A percentile compares a stretch with the other conserved stretches of the same genome.
Evolutionary conservation across 2,329 filamentous ascomycete species (phyloP).

Genomic region (Cucurbitaria berberidis): DNA sequence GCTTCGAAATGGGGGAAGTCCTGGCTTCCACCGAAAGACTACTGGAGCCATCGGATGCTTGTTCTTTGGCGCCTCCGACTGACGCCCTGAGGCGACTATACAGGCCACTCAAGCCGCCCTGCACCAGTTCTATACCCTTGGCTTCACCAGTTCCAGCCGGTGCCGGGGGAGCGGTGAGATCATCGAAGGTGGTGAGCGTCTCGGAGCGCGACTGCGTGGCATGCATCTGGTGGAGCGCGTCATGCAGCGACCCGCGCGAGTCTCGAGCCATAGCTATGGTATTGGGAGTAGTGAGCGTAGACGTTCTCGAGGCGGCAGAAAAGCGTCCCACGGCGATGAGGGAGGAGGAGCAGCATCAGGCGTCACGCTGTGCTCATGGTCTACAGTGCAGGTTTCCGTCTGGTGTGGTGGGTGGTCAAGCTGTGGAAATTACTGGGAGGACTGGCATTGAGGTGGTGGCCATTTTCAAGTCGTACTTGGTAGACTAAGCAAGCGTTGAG

Average conservation of each 20-base stretch:
- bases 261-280: conserved; percentile 34
- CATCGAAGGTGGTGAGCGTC: conserved; percentile 89
- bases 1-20: conserved; percentile 20
- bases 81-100: conserved; percentile 86
- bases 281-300: neutral
- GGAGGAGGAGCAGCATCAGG: conserved; percentile 30
- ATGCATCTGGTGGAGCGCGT: conserved; percentile 80
- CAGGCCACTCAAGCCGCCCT: conserved; percentile 85
- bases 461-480: neutral
- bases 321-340: conserved; percentile 9
- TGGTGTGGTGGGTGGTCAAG: neutral
- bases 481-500: conserved; percentile 1
- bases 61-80: conserved; percentile 72
- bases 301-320: conserved; percentile 8
- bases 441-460: neutral
- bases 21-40: conserved; percentile 29
- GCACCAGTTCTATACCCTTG: conserved; percentile 76
- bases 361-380: conserved; percentile 13
- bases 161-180: conserved; percentile 76
- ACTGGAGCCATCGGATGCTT: conserved; percentile 32
- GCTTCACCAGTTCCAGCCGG: conserved; percentile 66
- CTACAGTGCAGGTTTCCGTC: neutral
- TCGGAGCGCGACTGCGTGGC: conserved; percentile 84
- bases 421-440: neutral
- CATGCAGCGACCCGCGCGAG: conserved; percentile 27